These are phyloP conservation scores for Ormosia emarginata DNA, from an alignment of 306 rosid genomes.

Conservation along the genomic window DNA sequence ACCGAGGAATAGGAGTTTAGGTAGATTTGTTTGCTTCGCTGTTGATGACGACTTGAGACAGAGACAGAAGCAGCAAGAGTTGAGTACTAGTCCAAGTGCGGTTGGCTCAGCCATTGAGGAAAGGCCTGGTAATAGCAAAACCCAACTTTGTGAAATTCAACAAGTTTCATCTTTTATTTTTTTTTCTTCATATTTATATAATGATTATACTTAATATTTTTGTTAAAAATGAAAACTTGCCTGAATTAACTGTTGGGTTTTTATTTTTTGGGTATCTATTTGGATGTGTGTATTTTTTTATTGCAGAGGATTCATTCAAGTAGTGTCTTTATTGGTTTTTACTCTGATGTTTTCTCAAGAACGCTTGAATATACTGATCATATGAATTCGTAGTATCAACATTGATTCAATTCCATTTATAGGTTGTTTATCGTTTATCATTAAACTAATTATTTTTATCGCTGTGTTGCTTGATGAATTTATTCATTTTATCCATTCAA, in stretches of 20 bases:
- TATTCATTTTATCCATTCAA: background rate
- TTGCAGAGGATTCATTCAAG: background rate
- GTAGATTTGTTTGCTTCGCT: constrained; percentile 51
- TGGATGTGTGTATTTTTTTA: no score
- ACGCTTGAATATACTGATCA: background rate
- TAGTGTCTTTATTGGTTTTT: background rate
- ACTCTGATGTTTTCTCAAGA: background rate
- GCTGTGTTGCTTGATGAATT: no score
- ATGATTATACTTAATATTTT: background rate
- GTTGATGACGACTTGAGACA: constrained; percentile 70
- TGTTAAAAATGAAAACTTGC: background rate
- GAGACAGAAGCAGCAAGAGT: constrained; percentile 35
- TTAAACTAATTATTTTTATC: background rate
- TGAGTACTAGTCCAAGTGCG: constrained; percentile 17
- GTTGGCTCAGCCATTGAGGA: constrained; percentile 65
- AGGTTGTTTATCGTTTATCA: background rate
- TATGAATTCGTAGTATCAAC: background rate
- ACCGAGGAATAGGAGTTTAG: constrained; percentile 5
- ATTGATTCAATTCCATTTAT: background rate
- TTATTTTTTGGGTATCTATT: background rate
- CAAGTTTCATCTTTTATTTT: background rate
- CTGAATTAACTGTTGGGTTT: background rate
- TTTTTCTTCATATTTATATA: background rate
- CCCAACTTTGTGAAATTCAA: background rate
- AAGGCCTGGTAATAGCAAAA: constrained; percentile 45